Base-by-base conservation (phyloP, 371 early-diverging fungal genomes). In the Homolaphlyctis polyrhiza region DNA sequence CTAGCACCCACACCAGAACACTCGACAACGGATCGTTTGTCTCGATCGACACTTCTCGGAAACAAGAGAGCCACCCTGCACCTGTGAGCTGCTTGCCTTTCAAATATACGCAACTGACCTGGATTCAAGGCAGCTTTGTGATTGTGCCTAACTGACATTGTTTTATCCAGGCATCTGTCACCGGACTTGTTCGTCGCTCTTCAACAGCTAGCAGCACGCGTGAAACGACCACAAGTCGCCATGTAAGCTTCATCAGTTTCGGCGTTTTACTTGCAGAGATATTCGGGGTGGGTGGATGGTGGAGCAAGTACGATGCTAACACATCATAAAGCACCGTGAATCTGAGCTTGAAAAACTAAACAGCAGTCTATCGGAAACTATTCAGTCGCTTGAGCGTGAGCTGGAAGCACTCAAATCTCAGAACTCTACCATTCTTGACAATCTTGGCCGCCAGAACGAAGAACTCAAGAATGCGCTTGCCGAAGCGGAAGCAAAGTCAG, bases 331-430 rank as follows among this genome's bases (percentile, higher is more conserved):
- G 33, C 28, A 2, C 5, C 5, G 2, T 32, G 28, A 5, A 27
- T 4, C 47, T 3, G 47, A 47, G 47, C 8, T 47, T 18, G 2
- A 18, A 3, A 18, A 18, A 18, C 47, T 47, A 18, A 47, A 47
- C 47, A 25, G 25, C 25, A 18, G 18, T 18, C 18, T 47, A 18
- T 8, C 3, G 47, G 50, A 18, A 8, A 29, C 33, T 11, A 58
- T 66, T 27, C 63, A 57, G 29, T 8, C 25, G 23, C 60, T 62
- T 11, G 33, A 34, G 28, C 51, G 28, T 14, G 34, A 57, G 58
- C 36, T 58, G 36, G 62, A 67, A 14, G 49, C 35, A 11, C 30
- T 57, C 8, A 2, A 21, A 27, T 13, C 2, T 6, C 35, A 62
- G 43, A 8, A 23, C 0, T 14, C 52, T 30, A 52, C 54, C 6